phyloP scores from a whole-genome alignment of 371 early-diverging fungal genomes.

The Thermomucor indicae-seudaticae region DNA sequence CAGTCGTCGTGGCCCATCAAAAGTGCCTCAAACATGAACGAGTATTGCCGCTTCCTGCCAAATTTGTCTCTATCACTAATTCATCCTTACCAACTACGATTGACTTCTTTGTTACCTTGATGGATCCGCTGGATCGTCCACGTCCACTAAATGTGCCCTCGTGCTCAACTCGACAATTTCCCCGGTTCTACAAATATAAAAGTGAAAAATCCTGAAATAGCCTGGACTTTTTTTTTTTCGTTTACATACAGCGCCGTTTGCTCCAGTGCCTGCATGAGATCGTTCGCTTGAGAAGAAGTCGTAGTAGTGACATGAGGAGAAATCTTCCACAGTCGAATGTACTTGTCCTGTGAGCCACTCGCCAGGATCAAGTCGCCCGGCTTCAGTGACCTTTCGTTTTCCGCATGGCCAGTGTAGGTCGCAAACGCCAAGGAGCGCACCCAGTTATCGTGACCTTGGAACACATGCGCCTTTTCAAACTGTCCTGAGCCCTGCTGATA shows the following conservation, averaged over 20 bases:
- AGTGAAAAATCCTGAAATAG: not conserved
- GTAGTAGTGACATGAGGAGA: constrained; percentile 25
- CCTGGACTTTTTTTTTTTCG: not conserved
- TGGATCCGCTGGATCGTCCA: constrained; percentile 16
- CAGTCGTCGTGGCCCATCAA: constrained; percentile 95
- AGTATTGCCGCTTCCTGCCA: constrained; percentile 38
- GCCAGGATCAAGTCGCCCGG: constrained; percentile 84
- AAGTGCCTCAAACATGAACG: constrained; percentile 83
- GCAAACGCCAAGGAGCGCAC: constrained; percentile 79
- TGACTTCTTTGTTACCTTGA: constrained; percentile 3
- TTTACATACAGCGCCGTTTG: constrained; percentile 45
- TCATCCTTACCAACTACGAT: constrained; percentile 1
- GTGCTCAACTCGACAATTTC: constrained; percentile 68
- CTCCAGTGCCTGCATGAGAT: constrained; percentile 49
- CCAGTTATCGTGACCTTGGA: constrained; percentile 95
- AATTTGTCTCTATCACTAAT: constrained; percentile 1
- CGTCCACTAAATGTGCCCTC: constrained; percentile 70
- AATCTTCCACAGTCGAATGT: constrained; percentile 89
- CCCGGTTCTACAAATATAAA: constrained; percentile 26
- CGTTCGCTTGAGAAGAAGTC: constrained; percentile 12
- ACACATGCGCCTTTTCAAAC: constrained; percentile 61
- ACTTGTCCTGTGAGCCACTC: constrained; percentile 88
- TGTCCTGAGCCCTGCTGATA: constrained; percentile 20
- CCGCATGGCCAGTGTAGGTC: constrained; percentile 41
- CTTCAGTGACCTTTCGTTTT: constrained; percentile 48